Evolutionary conservation across 495 filamentous ascomycete species (phyloP), one percentile per base, ranked within the genome.

Genomic region (Sabuloglossum arenarium): DNA sequence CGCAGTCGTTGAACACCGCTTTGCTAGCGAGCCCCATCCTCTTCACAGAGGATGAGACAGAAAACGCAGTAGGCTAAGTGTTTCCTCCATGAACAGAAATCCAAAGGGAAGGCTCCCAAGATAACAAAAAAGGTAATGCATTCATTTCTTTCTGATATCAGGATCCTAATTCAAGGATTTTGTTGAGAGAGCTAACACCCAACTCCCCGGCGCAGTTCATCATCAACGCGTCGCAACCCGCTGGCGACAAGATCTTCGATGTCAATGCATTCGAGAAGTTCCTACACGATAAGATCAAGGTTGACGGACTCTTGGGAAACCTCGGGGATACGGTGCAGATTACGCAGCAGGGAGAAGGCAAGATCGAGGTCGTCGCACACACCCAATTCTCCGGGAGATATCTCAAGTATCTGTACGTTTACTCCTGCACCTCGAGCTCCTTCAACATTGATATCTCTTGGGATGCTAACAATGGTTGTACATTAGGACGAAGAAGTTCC

Each of bases 191-290:
- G 47, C 47, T 51, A 29, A 51, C 28, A 5, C 1, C 23, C 1
- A 14, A 19, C 9, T 27, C 14, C 32, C n/a, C n/a, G n/a, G n/a
- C n/a, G 56, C 58, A 95, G 91, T 98, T 85, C 82, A 79, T 90
- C 75, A 97, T 98, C 86, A 94, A 97, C 74, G 89, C 89, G 68
- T 87, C 84, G 60, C 91, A 96, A 73, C 93, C 91, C 64, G 88
- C 87, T 59, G 82, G 79, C 74, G 93, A 98, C 81, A 97, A 97
- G 82, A 98, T 98, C 79, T 98, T 98, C 85, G 89, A 98, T 70
- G 81, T 94, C 70, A 80, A 84, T 61, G 89, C 90, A 64, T 98
- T 97, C 75, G 88, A 96, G 79, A 97, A 97, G 81, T 98, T 98
- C 84, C 84, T 98, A 55, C 89, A 95, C 76, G 93, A 98, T 75